A percentile compares a stretch with the other conserved stretches of the same genome.
Evolutionary conservation across 768 basidiomycete species (phyloP).

Genomic region (Scleroderma bovista): DNA sequence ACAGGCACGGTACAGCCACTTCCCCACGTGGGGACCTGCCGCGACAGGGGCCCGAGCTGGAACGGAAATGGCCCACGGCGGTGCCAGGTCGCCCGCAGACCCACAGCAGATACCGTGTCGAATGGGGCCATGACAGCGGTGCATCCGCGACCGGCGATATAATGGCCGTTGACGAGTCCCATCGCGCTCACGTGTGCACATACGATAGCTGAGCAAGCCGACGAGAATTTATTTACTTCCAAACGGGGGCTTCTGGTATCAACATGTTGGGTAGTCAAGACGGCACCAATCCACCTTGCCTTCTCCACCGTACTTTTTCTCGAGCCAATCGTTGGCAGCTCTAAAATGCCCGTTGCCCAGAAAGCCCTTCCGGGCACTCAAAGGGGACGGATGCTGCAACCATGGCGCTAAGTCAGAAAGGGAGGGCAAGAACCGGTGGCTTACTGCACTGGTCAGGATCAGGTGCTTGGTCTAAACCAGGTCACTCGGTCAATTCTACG

Average conservation of each 20-base stretch:
- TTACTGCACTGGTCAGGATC: conserved; percentile 69
- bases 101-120: no score
- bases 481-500: conserved; percentile 14
- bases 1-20: conserved; percentile 26
- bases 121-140: conserved; percentile 5
- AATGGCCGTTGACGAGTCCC: background rate
- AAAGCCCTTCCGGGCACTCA: conserved; percentile 75
- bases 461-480: conserved; percentile 64
- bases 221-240: no score
- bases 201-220: conserved; percentile 17
- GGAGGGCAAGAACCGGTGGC: conserved; percentile 23
- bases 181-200: conserved; percentile 12
- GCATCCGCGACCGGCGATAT: conserved; percentile 18
- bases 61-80: background rate
- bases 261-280: conserved; percentile 24
- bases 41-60: conserved; percentile 6
- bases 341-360: conserved; percentile 87
- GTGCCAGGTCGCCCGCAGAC: no score
- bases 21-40: conserved; percentile 14
- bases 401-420: conserved; percentile 24
- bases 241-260: background rate
- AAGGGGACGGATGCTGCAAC: conserved; percentile 77
- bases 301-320: conserved; percentile 66
- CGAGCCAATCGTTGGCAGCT: conserved; percentile 83
- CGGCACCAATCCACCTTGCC: conserved; percentile 72